These are phyloP conservation scores for Epichloe hybrida DNA, from an alignment of 2,329 filamentous ascomycete genomes.

Conservation along the genomic window DNA sequence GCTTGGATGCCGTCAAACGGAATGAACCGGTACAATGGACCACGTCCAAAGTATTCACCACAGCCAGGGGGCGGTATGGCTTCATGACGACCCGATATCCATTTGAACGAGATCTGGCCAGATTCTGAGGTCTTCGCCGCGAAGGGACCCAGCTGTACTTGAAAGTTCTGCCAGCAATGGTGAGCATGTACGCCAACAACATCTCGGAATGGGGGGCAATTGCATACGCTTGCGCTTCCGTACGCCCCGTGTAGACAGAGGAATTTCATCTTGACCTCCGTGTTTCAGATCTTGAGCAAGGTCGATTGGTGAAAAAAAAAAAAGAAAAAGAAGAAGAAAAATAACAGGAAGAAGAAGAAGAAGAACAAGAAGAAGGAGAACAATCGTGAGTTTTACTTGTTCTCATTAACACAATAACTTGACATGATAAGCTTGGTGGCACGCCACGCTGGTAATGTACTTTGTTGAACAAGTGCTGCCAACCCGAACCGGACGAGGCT, in stretches of 20 bases:
- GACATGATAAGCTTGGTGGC: too few relatives aligned
- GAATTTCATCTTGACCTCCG: slow-evolving; percentile 31
- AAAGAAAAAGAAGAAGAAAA: too few relatives aligned
- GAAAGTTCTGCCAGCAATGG: slow-evolving; percentile 32
- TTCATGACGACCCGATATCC: slow-evolving; percentile 36
- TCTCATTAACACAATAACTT: background rate
- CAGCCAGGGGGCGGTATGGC: slow-evolving; percentile 39
- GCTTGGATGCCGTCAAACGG: slow-evolving; percentile 28
- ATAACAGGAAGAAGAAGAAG: too few relatives aligned
- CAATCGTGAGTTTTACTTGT: too few relatives aligned
- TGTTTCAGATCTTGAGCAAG: background rate
- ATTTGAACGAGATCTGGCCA: slow-evolving; percentile 26
- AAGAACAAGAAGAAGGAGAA: too few relatives aligned
- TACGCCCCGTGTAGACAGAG: slow-evolving; percentile 45
- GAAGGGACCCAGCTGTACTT: slow-evolving; percentile 34
- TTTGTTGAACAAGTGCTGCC: too few relatives aligned
- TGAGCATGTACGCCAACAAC: background rate
- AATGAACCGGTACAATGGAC: slow-evolving; percentile 43
- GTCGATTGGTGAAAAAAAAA: too few relatives aligned
- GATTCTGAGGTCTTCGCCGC: slow-evolving; percentile 10
- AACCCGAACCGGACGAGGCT: background rate
- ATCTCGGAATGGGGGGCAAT: background rate
- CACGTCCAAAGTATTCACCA: slow-evolving; percentile 42
- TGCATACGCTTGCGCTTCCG: slow-evolving; percentile 39
- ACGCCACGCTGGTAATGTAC: background rate